Evolutionary conservation across 2,329 filamentous ascomycete genomes (phyloP), one percentile per base, ranked within the genome.

Genomic region (Apiospora rasikravindrae): DNA sequence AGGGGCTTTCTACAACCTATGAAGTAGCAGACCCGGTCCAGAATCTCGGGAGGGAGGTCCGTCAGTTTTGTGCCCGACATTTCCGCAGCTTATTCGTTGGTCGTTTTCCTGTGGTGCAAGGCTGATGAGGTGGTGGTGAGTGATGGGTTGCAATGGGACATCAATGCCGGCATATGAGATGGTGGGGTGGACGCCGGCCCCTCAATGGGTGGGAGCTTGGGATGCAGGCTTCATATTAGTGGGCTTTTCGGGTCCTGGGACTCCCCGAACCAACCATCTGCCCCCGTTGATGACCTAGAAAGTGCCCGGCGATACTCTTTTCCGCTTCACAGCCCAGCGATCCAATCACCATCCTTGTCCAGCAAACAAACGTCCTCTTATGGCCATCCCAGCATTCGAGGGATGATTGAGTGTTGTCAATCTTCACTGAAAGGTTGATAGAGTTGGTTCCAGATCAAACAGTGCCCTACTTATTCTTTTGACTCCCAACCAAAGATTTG

Each of bases 31-130:
- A 73, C 67, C 26, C 47, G 66, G 29, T 24, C 70, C 51, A 73
- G 70, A 1, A 73, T 67, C 72, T 73, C 72, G 22, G 72, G 70
- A 24, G 71, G 72, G 14, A 73, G 72, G 16, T 64, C 37, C 2
- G 66, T 57, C 13, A 69, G 11, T 69, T 64, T 64, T 37, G 57
- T 33, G 19, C 40, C 33, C 29, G 24, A 24, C 57, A 14, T 64
- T 33, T 24, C 33, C 22, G n/a, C 22, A n/a, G n/a, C n/a, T n/a
- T 37, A 26, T 22, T 7, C 1, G 3, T 13, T 37, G 2, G 26
- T 57, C 26, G 57, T n/a, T 7, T n/a, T 4, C 14, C 19, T 19
- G 8, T 64, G 10, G 3, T 33, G 24, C 33, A n/a, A 40, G 53
- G 16, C 57, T 64, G 57, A 8, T 16, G 57, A 29, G 10, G n/a